Conservation (phyloP, 805 yeast genomes). For the Jamesozyma piceae region DNA sequence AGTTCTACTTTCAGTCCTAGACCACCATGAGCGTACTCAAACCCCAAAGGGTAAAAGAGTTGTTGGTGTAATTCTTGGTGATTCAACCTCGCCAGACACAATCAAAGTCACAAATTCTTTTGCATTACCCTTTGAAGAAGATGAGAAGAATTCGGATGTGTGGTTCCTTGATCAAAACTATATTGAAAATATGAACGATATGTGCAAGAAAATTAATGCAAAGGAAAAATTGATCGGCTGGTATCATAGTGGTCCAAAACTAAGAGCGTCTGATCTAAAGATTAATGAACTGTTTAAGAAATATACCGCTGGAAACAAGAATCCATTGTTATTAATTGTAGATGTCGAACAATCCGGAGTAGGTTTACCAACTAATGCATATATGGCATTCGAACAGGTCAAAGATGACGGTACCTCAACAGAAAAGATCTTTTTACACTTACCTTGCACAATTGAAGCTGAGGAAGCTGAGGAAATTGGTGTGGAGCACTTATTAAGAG, state of each 20-base stretch:
- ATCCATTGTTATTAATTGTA: constrained; percentile 76
- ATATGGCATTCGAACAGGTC: constrained; percentile 86
- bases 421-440: constrained; percentile 85
- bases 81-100: constrained; percentile 34
- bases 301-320: constrained; percentile 48
- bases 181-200: constrained; percentile 91
- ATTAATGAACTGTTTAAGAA: constrained; percentile 84
- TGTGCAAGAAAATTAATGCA: constrained; percentile 97
- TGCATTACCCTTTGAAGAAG: constrained; percentile 98
- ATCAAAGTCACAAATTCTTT: constrained; percentile 83
- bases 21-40: constrained; percentile 85
- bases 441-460: constrained; percentile 88
- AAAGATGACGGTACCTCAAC: constrained; percentile 92
- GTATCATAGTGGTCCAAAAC: constrained; percentile 97
- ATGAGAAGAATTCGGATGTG: constrained; percentile 78
- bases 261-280: constrained; percentile 77
- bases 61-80: constrained; percentile 91
- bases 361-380: constrained; percentile 94
- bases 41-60: constrained; percentile 70
- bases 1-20: constrained; percentile 87
- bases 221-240: constrained; percentile 95
- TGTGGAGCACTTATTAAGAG: constrained; percentile 90
- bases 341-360: constrained; percentile 77
- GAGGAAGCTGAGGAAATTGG: constrained; percentile 99
- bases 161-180: constrained; percentile 97